Conservation (phyloP, 306 rosid genomes). For the Psophocarpus tetragonolobus region DNA sequence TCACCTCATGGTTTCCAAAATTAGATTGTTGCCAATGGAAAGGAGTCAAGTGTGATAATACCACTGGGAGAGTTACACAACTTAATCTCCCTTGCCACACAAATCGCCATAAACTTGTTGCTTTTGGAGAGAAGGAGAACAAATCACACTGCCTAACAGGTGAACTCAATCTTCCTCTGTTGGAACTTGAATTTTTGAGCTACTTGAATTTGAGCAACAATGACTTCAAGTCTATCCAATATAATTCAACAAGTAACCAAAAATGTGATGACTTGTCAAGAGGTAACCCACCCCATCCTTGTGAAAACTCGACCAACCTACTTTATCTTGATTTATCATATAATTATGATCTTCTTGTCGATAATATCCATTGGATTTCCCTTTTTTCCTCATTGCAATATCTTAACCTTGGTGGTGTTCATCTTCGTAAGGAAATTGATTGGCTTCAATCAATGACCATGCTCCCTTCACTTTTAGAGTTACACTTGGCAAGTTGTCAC, state of each 20-base stretch:
- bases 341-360: background rate
- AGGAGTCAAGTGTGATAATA: conserved; percentile 9
- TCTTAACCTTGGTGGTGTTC: background rate
- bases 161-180: too few species aligned
- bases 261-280: background rate
- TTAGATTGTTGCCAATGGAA: conserved; percentile 7
- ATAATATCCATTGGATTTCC: conserved; percentile 7
- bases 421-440: background rate
- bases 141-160: too few species aligned
- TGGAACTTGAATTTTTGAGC: too few species aligned
- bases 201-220: conserved; percentile 12
- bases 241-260: background rate
- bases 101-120: background rate
- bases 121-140: too few species aligned
- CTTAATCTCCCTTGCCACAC: background rate
- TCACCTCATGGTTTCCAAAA: background rate
- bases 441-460: conserved; percentile 16
- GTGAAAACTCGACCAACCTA: background rate
- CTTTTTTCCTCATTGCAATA: conserved; percentile 3
- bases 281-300: background rate
- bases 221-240: background rate
- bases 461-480: conserved; percentile 38
- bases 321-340: background rate
- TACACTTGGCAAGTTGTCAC: conserved; percentile 17
- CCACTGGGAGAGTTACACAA: background rate